Evolutionary conservation across 2,329 filamentous ascomycete species (phyloP).

Genomic region (Penicillium fuscoglaucum): DNA sequence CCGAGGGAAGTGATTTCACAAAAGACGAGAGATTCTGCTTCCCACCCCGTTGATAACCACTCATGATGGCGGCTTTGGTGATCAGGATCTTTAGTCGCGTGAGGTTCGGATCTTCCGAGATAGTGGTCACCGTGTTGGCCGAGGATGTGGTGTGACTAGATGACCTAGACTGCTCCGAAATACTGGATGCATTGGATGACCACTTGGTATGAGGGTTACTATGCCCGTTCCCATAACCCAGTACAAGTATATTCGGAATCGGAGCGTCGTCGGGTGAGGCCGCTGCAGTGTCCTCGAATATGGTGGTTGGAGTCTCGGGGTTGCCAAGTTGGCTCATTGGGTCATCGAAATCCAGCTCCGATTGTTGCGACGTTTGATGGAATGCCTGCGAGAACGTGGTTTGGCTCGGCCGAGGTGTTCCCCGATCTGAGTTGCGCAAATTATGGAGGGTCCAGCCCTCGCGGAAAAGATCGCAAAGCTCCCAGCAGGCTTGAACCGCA

Average conservation of each 20-base stretch:
- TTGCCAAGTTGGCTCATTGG: constrained; percentile 32
- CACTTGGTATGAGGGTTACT: constrained; percentile 55
- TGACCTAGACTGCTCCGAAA: constrained; percentile 75
- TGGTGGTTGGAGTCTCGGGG: constrained; percentile 90
- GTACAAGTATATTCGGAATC: constrained; percentile 82
- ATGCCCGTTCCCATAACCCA: constrained; percentile 68
- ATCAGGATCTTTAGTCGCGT: constrained; percentile 76
- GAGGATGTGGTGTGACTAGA: constrained; percentile 51
- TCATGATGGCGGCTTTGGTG: constrained; percentile 80
- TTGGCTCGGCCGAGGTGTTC: constrained; percentile 80
- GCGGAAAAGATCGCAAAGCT: constrained; percentile 87
- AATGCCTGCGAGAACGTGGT: constrained; percentile 66
- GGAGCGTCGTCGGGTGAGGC: constrained; percentile 77
- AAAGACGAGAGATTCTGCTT: constrained; percentile 67
- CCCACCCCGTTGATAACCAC: constrained; percentile 69
- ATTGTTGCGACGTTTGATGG: constrained; percentile 51
- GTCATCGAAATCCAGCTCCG: constrained; percentile 36
- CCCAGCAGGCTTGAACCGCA: constrained; percentile 91
- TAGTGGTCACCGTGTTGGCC: constrained; percentile 45
- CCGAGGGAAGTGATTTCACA: constrained; percentile 71
- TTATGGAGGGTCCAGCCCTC: constrained; percentile 83
- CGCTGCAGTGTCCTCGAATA: constrained; percentile 89
- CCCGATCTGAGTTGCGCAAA: constrained; percentile 68
- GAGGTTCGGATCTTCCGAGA: constrained; percentile 71
- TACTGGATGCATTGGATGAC: constrained; percentile 77